Evolutionary conservation across 2,329 filamentous ascomycete species (phyloP).

Genomic region (Diaporthe citrichinensis): DNA sequence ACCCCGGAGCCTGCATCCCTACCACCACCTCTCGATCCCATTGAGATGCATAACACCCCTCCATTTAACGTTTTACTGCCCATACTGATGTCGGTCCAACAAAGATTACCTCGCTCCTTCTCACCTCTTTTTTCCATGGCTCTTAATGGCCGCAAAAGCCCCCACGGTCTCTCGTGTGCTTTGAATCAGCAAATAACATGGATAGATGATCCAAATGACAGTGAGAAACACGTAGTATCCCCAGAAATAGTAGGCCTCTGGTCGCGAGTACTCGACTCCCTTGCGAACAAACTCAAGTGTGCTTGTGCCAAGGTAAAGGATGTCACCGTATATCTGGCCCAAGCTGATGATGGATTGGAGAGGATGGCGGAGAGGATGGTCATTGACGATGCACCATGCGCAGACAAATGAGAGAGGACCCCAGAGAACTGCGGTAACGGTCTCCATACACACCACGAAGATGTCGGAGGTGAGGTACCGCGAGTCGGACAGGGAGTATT

Average conservation of each 20-base stretch:
- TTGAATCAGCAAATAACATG: slow-evolving; percentile 50
- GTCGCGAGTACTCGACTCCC: slow-evolving; percentile 62
- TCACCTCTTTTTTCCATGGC: neutral
- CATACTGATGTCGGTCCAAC: neutral
- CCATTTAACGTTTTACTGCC: neutral
- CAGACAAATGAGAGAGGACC: slow-evolving; percentile 65
- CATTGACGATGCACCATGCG: slow-evolving; percentile 59
- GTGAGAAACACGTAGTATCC: slow-evolving; percentile 67
- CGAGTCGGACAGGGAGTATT: slow-evolving; percentile 70
- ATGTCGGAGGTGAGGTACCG: slow-evolving; percentile 67
- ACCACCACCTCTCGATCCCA: neutral
- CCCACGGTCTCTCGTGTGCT: slow-evolving; percentile 48
- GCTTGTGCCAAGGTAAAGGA: slow-evolving; percentile 66
- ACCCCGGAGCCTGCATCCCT: neutral
- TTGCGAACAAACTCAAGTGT: slow-evolving; percentile 57
- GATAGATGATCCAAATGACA: slow-evolving; percentile 67
- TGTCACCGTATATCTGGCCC: slow-evolving; percentile 66
- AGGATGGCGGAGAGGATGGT: slow-evolving; percentile 62
- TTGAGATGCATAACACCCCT: neutral
- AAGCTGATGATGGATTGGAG: slow-evolving; percentile 62
- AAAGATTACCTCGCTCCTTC: neutral
- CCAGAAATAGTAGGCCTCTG: slow-evolving; percentile 67
- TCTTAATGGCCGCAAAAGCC: slow-evolving; percentile 45
- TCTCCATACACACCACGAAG: slow-evolving; percentile 70
- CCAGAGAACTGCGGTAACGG: slow-evolving; percentile 66